phyloP scores from a whole-genome alignment of 2,329 filamentous ascomycete genomes.

The Talaromyces sp. region DNA sequence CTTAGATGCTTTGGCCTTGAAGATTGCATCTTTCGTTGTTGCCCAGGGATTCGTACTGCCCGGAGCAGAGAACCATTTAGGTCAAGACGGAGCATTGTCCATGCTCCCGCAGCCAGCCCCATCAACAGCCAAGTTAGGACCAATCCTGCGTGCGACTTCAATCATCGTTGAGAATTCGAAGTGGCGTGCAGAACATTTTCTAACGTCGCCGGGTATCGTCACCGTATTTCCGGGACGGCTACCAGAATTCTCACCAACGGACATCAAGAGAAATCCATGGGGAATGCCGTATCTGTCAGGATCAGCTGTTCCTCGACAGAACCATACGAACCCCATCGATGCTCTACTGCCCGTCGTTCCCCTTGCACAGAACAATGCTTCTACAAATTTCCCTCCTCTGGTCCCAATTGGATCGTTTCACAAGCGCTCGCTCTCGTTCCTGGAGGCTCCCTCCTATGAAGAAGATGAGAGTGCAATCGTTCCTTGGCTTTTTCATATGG shows the following conservation, averaged over 20 bases:
- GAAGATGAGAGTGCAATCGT: slow-evolving; percentile 68
- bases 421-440: slow-evolving; percentile 33
- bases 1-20: slow-evolving; percentile 71
- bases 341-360: slow-evolving; percentile 57
- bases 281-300: slow-evolving; percentile 53
- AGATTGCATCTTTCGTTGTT: slow-evolving; percentile 67
- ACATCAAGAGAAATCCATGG: slow-evolving; percentile 51
- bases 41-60: slow-evolving; percentile 66
- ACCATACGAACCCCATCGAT: slow-evolving; percentile 58
- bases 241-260: slow-evolving; percentile 50
- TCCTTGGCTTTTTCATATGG: slow-evolving; percentile 66
- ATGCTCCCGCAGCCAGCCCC: slow-evolving; percentile 61
- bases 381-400: slow-evolving; percentile 53
- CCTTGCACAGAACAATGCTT: slow-evolving; percentile 31
- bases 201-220: slow-evolving; percentile 65
- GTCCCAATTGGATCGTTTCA: slow-evolving; percentile 40
- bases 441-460: slow-evolving; percentile 46
- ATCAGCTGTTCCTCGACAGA: slow-evolving; percentile 45
- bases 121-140: slow-evolving; percentile 57
- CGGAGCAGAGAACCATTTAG: slow-evolving; percentile 54
- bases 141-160: slow-evolving; percentile 72
- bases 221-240: slow-evolving; percentile 61
- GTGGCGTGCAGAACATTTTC: slow-evolving; percentile 68
- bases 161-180: slow-evolving; percentile 75
- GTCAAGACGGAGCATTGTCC: slow-evolving; percentile 53